phyloP scores from a whole-genome alignment of 148 eudicot genomes.

The Vaccinium corymbosum region DNA sequence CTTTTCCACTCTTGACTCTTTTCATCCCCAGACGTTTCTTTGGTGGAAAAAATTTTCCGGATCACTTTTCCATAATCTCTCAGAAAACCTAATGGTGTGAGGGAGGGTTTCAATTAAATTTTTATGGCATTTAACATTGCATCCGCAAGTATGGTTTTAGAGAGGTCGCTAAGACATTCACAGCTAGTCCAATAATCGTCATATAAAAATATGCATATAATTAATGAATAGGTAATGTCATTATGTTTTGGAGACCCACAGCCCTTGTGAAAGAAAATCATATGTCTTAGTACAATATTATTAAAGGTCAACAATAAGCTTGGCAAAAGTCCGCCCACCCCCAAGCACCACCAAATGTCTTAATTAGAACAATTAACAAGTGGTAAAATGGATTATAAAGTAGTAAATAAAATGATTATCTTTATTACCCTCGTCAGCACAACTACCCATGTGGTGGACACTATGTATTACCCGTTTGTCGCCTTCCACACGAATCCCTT shows the following conservation, averaged over 20 bases:
- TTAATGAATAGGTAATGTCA: neutral
- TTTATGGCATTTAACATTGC: no score
- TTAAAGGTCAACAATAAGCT: neutral
- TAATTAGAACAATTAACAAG: neutral
- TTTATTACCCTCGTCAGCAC: no score
- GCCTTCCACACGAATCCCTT: neutral
- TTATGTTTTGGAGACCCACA: neutral
- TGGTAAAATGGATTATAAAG: neutral
- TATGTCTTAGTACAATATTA: no score
- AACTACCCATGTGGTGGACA: neutral
- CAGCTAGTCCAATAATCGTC: neutral
- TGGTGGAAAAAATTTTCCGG: no score
- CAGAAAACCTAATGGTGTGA: no score
- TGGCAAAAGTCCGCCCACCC: neutral
- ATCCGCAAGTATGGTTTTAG: no score
- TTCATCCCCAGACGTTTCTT: no score
- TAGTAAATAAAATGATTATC: no score
- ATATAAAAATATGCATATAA: neutral
- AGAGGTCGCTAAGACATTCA: neutral
- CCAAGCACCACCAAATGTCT: slow-evolving; percentile 5
- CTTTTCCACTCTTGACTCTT: no score
- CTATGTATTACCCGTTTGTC: neutral
- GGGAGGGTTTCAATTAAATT: no score
- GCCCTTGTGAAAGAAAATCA: neutral
- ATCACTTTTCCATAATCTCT: no score